Conservation (phyloP, 352 stramenopile genomes). For the Phytophthora capsici region DNA sequence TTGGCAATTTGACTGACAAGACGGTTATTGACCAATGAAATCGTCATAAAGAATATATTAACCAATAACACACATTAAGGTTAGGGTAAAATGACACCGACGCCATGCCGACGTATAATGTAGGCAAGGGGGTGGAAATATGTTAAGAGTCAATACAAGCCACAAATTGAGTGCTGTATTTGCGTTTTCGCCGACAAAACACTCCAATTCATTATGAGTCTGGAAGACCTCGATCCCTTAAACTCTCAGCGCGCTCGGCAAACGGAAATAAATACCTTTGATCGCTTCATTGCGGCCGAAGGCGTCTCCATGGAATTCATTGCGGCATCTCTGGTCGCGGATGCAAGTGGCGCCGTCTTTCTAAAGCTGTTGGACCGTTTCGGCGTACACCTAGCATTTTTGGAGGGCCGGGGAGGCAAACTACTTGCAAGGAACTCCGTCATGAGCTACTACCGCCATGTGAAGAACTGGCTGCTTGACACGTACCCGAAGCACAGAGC, state of each 20-base stretch:
- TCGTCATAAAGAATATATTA: too few species aligned
- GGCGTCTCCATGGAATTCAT: slow-evolving; percentile 28
- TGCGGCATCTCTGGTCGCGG: neutral
- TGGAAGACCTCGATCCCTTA: neutral
- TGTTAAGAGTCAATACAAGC: too few species aligned
- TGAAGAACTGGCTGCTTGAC: slow-evolving; percentile 28
- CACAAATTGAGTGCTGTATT: neutral
- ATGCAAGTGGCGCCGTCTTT: neutral
- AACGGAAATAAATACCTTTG: slow-evolving; percentile 19
- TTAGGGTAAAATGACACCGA: too few species aligned
- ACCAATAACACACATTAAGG: too few species aligned
- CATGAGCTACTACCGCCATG: slow-evolving; percentile 26
- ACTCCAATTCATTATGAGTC: neutral
- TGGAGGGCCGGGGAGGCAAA: neutral
- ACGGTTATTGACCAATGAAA: too few species aligned
- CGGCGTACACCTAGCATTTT: slow-evolving; percentile 14
- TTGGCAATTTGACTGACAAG: too few species aligned
- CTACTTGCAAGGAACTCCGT: slow-evolving; percentile 12
- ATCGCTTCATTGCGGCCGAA: slow-evolving; percentile 23
- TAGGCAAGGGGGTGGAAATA: too few species aligned
- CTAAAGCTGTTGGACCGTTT: slow-evolving; percentile 24
- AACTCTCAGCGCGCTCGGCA: neutral
- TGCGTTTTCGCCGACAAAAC: neutral
- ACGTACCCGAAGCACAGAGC: slow-evolving; percentile 10
- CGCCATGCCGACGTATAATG: too few species aligned